Evolutionary conservation across 306 rosid genomes (phyloP).

Genomic region (Prunus salicina): DNA sequence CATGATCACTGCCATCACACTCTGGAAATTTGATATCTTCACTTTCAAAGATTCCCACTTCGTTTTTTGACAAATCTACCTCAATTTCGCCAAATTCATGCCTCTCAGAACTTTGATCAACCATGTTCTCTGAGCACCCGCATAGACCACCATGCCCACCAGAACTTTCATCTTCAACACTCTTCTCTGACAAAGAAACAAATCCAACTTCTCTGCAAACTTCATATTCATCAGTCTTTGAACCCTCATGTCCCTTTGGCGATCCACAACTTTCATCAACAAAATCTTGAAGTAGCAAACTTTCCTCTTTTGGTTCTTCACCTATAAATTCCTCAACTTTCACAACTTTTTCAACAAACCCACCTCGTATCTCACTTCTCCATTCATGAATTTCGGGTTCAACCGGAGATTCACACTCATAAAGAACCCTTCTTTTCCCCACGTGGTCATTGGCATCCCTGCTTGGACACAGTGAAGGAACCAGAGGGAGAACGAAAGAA

Average conservation of each 20-base stretch:
- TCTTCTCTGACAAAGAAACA: conserved; percentile 29
- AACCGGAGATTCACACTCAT: conserved; percentile 14
- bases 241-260: background rate
- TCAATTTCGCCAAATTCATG: conserved; percentile 18
- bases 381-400: conserved; percentile 26
- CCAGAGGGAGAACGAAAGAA: conserved; percentile 35
- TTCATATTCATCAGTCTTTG: conserved; percentile 17
- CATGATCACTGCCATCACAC: conserved; percentile 17
- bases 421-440: conserved; percentile 1
- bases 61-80: conserved; percentile 17
- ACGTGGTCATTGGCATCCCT: conserved; percentile 1
- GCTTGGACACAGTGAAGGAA: conserved; percentile 26
- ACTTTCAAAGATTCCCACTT: conserved; percentile 2
- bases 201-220: conserved; percentile 17
- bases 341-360: conserved; percentile 28
- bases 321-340: conserved; percentile 28
- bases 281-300: conserved; percentile 17
- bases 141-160: background rate
- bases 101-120: conserved; percentile 27
- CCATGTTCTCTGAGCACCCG: background rate
- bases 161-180: conserved; percentile 16
- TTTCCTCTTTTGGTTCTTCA: conserved; percentile 17
- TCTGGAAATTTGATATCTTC: conserved; percentile 27
- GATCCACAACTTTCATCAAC: conserved; percentile 22
- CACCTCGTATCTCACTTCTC: conserved; percentile 28